phyloP scores from a whole-genome alignment of 805 yeast species.

The Hanseniaspora guilliermondii region DNA sequence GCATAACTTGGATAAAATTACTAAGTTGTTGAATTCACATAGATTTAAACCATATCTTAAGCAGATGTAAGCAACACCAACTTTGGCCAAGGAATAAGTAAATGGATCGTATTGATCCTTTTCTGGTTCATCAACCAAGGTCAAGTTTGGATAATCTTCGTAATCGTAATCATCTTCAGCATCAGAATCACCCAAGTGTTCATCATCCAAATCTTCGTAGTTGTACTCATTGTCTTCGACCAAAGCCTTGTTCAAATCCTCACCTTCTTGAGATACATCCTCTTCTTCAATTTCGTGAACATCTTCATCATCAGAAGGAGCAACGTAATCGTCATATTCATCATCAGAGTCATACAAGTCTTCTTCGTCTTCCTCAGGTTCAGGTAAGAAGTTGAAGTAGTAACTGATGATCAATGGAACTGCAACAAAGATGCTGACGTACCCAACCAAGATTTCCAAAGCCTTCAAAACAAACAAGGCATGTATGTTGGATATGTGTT shows the following conservation, averaged over 20 bases:
- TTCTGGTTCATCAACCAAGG: slow-evolving; percentile 12
- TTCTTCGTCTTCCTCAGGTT: slow-evolving; percentile 11
- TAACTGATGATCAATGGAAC: slow-evolving; percentile 8
- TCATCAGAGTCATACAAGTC: slow-evolving; percentile 11
- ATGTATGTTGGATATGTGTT: not conserved
- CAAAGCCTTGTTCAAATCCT: slow-evolving; percentile 5
- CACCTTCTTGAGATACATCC: slow-evolving; percentile 13
- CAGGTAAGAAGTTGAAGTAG: slow-evolving; percentile 14
- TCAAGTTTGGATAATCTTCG: slow-evolving; percentile 11
- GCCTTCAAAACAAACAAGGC: not conserved
- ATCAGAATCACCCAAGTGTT: slow-evolving; percentile 8
- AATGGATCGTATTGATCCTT: slow-evolving; percentile 11
- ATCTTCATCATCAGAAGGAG: slow-evolving; percentile 8
- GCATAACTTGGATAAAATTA: slow-evolving; percentile 3
- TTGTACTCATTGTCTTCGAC: slow-evolving; percentile 8
- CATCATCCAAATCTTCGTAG: slow-evolving; percentile 11
- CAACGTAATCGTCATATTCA: slow-evolving; percentile 5
- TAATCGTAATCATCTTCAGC: slow-evolving; percentile 13
- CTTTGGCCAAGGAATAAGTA: slow-evolving; percentile 6
- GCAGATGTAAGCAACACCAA: slow-evolving; percentile 10
- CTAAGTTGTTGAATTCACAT: slow-evolving; percentile 12
- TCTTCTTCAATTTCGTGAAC: slow-evolving; percentile 9
- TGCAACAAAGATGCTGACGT: slow-evolving; percentile 2
- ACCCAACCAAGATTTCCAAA: slow-evolving; percentile 8
- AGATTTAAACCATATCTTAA: slow-evolving; percentile 10